Conservation (phyloP, 75 land plant genomes). For the Cupressus sempervirens region DNA sequence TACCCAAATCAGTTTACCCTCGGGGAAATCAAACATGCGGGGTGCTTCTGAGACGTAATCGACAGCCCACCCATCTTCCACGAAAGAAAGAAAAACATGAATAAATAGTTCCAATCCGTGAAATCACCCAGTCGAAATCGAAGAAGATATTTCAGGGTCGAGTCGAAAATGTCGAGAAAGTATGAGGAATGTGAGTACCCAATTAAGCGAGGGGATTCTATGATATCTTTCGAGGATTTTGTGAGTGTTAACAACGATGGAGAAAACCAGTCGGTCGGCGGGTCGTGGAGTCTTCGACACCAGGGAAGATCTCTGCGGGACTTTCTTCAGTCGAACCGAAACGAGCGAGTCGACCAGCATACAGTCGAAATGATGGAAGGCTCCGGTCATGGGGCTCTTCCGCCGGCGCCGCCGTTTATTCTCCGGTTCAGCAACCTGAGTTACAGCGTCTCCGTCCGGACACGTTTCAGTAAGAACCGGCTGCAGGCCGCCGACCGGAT, state of each 20-base stretch:
- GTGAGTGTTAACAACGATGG: not conserved
- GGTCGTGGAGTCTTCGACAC: not conserved
- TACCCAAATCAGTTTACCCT: not conserved
- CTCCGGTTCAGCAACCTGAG: constrained; percentile 40
- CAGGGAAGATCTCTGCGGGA: not conserved
- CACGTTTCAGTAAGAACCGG: not conserved
- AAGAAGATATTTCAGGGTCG: no score
- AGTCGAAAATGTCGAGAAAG: not conserved
- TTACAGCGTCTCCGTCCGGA: constrained; percentile 33
- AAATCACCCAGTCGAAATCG: not conserved
- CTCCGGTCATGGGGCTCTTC: no score
- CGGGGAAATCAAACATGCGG: not conserved
- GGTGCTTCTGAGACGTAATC: not conserved
- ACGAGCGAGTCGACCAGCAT: not conserved
- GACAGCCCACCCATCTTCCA: not conserved
- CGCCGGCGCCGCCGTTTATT: constrained; percentile 27
- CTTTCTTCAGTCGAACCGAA: not conserved
- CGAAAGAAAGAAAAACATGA: not conserved
- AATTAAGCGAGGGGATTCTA: not conserved
- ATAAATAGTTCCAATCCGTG: not conserved
- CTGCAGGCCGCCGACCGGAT: not conserved
- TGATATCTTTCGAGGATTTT: not conserved
- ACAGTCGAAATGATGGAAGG: not conserved
- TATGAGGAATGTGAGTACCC: not conserved
- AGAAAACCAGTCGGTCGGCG: not conserved